Base-by-base conservation (phyloP, 108 stramenopile species). In the Aureococcus anophagefferens region DNA sequence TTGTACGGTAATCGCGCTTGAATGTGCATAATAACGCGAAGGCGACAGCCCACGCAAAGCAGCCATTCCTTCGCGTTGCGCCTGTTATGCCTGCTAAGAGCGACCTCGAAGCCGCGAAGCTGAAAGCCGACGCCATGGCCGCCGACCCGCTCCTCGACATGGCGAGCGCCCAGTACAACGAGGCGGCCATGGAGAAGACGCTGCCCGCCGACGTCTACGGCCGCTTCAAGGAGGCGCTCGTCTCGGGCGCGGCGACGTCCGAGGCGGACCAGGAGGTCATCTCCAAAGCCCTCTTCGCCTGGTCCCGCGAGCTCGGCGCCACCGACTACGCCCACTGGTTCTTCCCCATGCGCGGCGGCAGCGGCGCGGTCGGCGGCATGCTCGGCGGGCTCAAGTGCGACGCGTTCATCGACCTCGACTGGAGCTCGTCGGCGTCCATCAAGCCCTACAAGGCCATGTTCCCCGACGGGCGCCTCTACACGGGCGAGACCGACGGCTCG, bases 401-500 rank as follows among this genome's bases (percentile, higher is more conserved):
- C 62, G 29, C 62, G 7, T 29, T 63, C 29, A 63, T 63, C 62
- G 62, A 63, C 62, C 62, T 63, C 29, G 62, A 63, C 62, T 63
- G 25, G 29, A 5, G 21, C 21, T 63, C 62, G 29, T 14, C 13
- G 21, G 62, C 25, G 62, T 4, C 62, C 7, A 28, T 28, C 62
- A 63, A 63, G 62, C 62, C 62, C 62, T 29, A 9, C 62, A 63
- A 28, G 62, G 28, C 29, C 7, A 4, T 29, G 62, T 30, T 63
- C 5, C 62, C 62, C 21, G 5, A 5, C 9, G 40, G 40, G 9
- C 40, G 28, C 36, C 30, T 71, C 63, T 72, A 65, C 37, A 30
- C 15, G 40, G 71, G 72, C 65, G 77, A 78, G 67, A 72, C 77
- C 17, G 77, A 78, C 65, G 77, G 77, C n/a, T 78, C 77, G n/a